These are phyloP conservation scores for Clarireedia monteithiana DNA, from an alignment of 2,329 filamentous ascomycete genomes.

Conservation along the genomic window DNA sequence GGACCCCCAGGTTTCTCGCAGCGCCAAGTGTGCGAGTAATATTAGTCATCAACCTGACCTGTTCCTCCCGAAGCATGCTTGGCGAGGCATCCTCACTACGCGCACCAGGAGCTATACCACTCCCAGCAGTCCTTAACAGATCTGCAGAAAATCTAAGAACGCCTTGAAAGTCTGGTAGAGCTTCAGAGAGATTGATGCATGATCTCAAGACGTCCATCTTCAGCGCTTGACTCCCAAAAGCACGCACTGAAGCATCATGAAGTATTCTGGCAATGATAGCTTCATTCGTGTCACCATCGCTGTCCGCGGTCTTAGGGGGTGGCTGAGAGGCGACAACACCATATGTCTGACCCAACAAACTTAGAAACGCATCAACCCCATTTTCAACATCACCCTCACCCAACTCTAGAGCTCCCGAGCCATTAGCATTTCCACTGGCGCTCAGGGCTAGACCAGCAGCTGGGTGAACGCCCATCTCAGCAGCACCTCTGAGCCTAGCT, in stretches of 20 bases:
- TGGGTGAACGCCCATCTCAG: conserved; percentile 93
- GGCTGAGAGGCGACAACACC: conserved; percentile 42
- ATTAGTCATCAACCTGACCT: conserved; percentile 74
- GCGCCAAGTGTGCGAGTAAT: conserved; percentile 76
- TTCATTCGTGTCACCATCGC: conserved; percentile 41
- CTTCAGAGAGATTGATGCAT: conserved; percentile 92
- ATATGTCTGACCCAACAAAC: conserved; percentile 53
- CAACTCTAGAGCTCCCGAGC: conserved; percentile 50
- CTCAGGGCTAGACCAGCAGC: conserved; percentile 74
- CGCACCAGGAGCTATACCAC: conserved; percentile 66
- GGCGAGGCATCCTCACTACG: conserved; percentile 63
- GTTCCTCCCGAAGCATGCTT: conserved; percentile 71
- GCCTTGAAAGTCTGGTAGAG: conserved; percentile 82
- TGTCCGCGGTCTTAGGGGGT: conserved; percentile 5
- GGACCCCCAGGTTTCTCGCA: conserved; percentile 66
- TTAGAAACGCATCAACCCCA: conserved; percentile 57
- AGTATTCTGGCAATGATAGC: conserved; percentile 50
- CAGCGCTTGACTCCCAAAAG: conserved; percentile 69
- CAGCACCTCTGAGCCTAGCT: conserved; percentile 83
- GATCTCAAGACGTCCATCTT: conserved; percentile 82
- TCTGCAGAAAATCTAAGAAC: conserved; percentile 84
- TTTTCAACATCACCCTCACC: conserved; percentile 57
- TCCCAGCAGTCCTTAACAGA: conserved; percentile 73
- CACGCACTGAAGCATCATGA: conserved; percentile 47
- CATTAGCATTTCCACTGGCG: conserved; percentile 40